Conservation (phyloP, 257 asterid species). For the Plantago ovata region DNA sequence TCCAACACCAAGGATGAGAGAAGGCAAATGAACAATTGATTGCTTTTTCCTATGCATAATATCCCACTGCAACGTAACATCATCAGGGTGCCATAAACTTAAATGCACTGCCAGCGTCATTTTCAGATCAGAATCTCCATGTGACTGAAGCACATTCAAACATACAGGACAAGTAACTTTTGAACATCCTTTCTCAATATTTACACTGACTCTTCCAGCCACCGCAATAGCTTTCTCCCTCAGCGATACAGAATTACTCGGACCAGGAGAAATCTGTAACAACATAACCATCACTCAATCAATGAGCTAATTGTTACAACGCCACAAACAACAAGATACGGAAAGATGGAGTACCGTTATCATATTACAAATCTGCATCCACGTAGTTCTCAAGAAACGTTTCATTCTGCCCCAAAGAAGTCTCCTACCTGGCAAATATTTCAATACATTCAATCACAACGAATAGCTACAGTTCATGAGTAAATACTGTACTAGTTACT, state of each 20-base stretch:
- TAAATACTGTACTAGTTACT: neutral
- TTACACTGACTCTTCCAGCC: conserved; percentile 62
- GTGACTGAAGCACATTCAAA: conserved; percentile 31
- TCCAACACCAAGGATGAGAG: conserved; percentile 58
- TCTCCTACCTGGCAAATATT: conserved; percentile 15
- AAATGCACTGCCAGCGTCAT: conserved; percentile 74
- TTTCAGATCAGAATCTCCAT: conserved; percentile 40
- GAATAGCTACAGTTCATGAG: neutral
- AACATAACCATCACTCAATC: neutral
- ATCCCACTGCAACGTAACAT: conserved; percentile 76
- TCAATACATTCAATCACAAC: conserved; percentile 8
- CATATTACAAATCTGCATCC: conserved; percentile 50
- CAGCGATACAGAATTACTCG: conserved; percentile 31
- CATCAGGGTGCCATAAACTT: conserved; percentile 89
- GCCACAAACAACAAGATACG: neutral
- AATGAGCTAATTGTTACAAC: too few species aligned
- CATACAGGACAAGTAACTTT: conserved; percentile 83
- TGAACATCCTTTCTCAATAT: conserved; percentile 28
- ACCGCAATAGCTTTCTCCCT: conserved; percentile 69
- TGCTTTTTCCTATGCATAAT: conserved; percentile 49
- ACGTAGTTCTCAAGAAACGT: conserved; percentile 34
- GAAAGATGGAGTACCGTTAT: conserved; percentile 31
- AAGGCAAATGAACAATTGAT: conserved; percentile 52
- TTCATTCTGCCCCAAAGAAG: conserved; percentile 28
- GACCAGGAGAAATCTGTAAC: conserved; percentile 5